Evolutionary conservation across 2,329 filamentous ascomycete genomes (phyloP).

Genomic region (Fonsecaea monophora): DNA sequence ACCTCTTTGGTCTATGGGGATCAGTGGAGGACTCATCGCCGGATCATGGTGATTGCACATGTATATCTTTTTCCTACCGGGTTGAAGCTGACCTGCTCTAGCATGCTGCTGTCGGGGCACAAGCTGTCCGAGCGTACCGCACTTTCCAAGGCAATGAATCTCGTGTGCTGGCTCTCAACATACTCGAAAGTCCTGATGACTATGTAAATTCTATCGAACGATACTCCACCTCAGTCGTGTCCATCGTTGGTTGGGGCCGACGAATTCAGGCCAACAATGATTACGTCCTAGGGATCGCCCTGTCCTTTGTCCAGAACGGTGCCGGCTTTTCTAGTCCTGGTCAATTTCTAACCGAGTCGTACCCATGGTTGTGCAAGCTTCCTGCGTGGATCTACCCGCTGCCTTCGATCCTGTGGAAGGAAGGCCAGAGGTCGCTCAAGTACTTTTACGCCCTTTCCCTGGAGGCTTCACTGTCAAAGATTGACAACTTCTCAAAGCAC

Average conservation of each 20-base stretch:
- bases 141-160: slow-evolving; percentile 65
- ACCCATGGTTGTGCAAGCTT: slow-evolving; percentile 53
- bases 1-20: slow-evolving; percentile 52
- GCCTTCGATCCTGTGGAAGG: background rate
- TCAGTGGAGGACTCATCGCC: slow-evolving; percentile 52
- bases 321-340: slow-evolving; percentile 34
- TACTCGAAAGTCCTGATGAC: slow-evolving; percentile 44
- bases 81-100: slow-evolving; percentile 46
- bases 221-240: slow-evolving; percentile 51
- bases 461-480: slow-evolving; percentile 53
- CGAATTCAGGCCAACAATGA: slow-evolving; percentile 55
- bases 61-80: no score
- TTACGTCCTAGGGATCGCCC: slow-evolving; percentile 50
- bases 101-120: slow-evolving; percentile 60
- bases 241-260: slow-evolving; percentile 50
- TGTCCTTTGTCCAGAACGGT: slow-evolving; percentile 29
- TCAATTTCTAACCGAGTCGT: slow-evolving; percentile 27
- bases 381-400: slow-evolving; percentile 48
- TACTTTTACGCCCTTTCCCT: slow-evolving; percentile 62
- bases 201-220: slow-evolving; percentile 50
- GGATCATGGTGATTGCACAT: slow-evolving; percentile 30
- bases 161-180: slow-evolving; percentile 57
- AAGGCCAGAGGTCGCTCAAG: background rate
- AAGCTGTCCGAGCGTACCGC: slow-evolving; percentile 62
- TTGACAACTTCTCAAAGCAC: slow-evolving; percentile 51